Base-by-base conservation (phyloP, 345 rosid species). In the Populus alba region DNA sequence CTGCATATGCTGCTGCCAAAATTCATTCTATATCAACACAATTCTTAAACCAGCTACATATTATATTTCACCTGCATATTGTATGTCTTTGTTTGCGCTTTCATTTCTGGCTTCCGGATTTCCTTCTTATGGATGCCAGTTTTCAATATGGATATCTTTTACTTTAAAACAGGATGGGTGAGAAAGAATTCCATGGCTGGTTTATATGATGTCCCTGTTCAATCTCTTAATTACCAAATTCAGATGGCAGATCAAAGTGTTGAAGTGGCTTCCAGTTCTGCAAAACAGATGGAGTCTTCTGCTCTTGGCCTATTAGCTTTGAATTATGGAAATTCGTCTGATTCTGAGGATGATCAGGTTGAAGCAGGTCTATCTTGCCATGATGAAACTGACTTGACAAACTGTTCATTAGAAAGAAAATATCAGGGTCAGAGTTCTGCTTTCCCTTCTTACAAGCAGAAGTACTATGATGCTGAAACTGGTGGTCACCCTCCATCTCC, bases 291-390 rank as follows among this genome's bases (percentile, higher is more conserved):
- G 53, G 85, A 85, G n/a, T 61, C 76, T 70, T 91, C 91, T 76
- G 95, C 97, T 39, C 98, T 96, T 75, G 91, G 91, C 62, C 79
- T 96, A 25, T 87, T 96, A 71, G 99, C 94, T 86, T 84, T 86
- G 79, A 85, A 86, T 53, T 96, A 96, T 84, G 99, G 94, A 81
- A 86, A 91, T 78, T 94, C 97, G 61, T 94, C 99, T 1, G 99
- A 94, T 76, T 94, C 98, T 9, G 99, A 96, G 73, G 93, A 96
- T 71, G 97, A 90, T 25, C 82, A 79, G 71, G 76, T 49, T 70
- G 88, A 84, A 75, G 80, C 75, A 18, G 85, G 85, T 82, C 80
- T 51, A 76, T 67, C 87, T 38, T 57, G 68, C 73, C 70, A 31
- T 43, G 85, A 77, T 75, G 87, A 84, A 80, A 84, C 76, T 72